A percentile compares a stretch with the other conserved stretches of the same genome.
Evolutionary conservation across 306 rosid genomes (phyloP).

Genomic region (Castanea mollissima): DNA sequence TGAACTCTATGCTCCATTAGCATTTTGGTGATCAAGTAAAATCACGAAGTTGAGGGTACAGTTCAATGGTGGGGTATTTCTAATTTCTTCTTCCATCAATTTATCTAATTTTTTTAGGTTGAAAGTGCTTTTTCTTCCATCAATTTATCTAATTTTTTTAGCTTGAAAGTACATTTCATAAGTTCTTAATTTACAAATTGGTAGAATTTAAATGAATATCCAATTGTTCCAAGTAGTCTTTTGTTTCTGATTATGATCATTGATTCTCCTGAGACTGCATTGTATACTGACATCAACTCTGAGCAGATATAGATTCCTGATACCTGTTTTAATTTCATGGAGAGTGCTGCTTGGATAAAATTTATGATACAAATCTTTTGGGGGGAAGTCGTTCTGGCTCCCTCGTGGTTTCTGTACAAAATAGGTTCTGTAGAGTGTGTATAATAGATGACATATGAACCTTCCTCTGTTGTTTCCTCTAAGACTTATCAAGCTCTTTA

Average conservation of each 20-base stretch:
- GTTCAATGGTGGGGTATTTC: background rate
- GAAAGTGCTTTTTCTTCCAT: background rate
- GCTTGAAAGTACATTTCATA: background rate
- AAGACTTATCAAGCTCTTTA: conserved; percentile 30
- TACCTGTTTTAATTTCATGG: conserved; percentile 32
- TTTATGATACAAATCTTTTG: background rate
- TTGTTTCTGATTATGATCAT: background rate
- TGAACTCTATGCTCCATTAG: background rate
- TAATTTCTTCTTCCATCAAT: background rate
- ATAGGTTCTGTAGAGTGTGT: conserved; percentile 29
- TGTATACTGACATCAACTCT: background rate
- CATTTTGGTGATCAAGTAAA: background rate
- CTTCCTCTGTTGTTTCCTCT: conserved; percentile 24
- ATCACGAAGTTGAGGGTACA: background rate
- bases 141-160: background rate
- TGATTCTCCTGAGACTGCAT: background rate
- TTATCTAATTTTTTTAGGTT: background rate
- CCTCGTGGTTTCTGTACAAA: conserved; percentile 30
- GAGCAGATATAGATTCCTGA: background rate
- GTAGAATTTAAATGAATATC: background rate
- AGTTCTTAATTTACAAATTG: background rate
- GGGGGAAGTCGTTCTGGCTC: conserved; percentile 4
- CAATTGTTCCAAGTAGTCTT: background rate
- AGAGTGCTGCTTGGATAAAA: conserved; percentile 16
- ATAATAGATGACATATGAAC: conserved; percentile 19